Base-by-base conservation (phyloP, 768 basidiomycete species). In the Boletus subcaerulescens region DNA sequence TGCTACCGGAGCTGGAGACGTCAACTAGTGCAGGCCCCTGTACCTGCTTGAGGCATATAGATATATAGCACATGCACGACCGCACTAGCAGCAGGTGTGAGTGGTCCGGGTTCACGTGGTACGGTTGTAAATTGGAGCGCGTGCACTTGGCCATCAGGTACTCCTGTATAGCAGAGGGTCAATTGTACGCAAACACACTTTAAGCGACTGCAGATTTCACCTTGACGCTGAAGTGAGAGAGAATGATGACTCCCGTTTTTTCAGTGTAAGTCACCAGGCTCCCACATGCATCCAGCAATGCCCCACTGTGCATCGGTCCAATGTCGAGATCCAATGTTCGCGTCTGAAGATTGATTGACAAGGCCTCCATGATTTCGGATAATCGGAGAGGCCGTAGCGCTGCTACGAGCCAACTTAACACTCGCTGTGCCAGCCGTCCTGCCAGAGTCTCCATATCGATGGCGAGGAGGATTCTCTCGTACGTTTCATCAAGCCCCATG, bases 281-380 rank as follows among this genome's bases (percentile, higher is more conserved):
- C n/a, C 55, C 45, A 18, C 55, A 56, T 1, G 55, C 52, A 38
- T 56, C 52, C 40, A 56, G n/a, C 33, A 55, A 38, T 0, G 45
- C 45, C 10, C 53, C 45, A 15, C 4, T 36, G 10, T 56, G 55
- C 55, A 56, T 55, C 11, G 55, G 55, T 17, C 45, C 26, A 5
- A 43, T 22, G 8, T 48, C 45, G 1, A 3, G 17, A 42, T 54
- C 53, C n/a, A 54, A 33, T 17, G 24, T 42, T 29, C 40, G 40
- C 18, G 47, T 36, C n/a, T 17, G 12, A 35, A 54, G 46, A 17
- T 54, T 36, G 40, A 50, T 36, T 6, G 53, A 54, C 17, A 54
- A 18, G 5, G 14, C 53, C 26, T 43, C 53, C 47, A 50, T 50
- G 26, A 54, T 14, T n/a, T 54, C 53, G 5, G 17, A 5, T 24